Conservation (phyloP, 805 yeast genomes). For the Candida dajiaensis region DNA sequence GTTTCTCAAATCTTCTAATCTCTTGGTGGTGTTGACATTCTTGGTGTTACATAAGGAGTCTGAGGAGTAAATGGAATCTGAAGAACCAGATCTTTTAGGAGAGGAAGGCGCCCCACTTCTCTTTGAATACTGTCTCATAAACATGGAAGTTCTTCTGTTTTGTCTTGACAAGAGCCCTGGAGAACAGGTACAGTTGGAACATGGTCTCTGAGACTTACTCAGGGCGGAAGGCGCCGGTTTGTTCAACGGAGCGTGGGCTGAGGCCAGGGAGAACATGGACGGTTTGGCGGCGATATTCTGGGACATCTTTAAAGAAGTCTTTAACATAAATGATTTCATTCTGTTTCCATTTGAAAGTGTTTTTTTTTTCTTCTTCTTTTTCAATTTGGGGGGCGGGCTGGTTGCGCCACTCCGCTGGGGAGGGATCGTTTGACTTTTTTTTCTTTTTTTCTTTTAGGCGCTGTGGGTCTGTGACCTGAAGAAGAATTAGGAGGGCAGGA, state of each 20-base stretch:
- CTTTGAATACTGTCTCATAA: slow-evolving; percentile 36
- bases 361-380: neutral
- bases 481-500: too few species aligned
- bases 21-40: slow-evolving; percentile 50
- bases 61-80: slow-evolving; percentile 32
- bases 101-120: slow-evolving; percentile 19
- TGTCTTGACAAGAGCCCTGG: slow-evolving; percentile 73
- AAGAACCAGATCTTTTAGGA: slow-evolving; percentile 23
- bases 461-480: too few species aligned
- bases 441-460: too few species aligned
- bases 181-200: slow-evolving; percentile 77
- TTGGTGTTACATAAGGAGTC: slow-evolving; percentile 32
- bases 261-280: slow-evolving; percentile 37
- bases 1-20: slow-evolving; percentile 54
- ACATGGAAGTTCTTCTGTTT: slow-evolving; percentile 51
- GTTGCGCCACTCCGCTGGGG: neutral
- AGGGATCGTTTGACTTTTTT: too few species aligned
- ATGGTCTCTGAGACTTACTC: slow-evolving; percentile 38
- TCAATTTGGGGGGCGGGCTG: too few species aligned
- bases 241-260: slow-evolving; percentile 17
- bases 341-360: neutral
- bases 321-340: too few species aligned
- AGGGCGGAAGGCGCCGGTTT: slow-evolving; percentile 8
- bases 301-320: too few species aligned
- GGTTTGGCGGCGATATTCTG: slow-evolving; percentile 31